Percentiles rank a stretch among this genome's conserved stretches.
Conservation (phyloP, 208 protist species). For the Trypanosoma lewisi region DNA sequence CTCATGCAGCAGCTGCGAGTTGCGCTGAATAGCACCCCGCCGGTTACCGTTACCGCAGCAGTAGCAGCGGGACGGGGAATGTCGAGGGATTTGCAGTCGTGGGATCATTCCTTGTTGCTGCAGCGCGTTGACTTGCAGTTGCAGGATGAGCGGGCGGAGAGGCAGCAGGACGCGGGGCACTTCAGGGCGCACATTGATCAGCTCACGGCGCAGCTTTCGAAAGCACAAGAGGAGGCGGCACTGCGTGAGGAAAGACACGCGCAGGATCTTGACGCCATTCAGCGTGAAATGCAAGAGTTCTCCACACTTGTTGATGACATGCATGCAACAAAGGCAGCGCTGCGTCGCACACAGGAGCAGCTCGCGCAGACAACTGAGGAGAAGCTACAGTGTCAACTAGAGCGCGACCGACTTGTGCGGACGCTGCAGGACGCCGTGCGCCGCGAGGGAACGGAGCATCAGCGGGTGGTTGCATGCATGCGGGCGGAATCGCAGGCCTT, state of each 20-base stretch:
- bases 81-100: not conserved
- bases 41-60: not conserved
- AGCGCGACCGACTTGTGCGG: constrained; percentile 11
- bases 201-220: constrained; percentile 8
- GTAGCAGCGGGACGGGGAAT: not conserved
- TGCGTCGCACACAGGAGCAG: constrained; percentile 12
- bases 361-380: not conserved
- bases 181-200: constrained; percentile 19
- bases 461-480: not conserved
- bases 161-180: constrained; percentile 5
- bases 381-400: constrained; percentile 5
- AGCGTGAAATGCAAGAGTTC: constrained; percentile 23
- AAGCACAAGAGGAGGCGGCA: constrained; percentile 7
- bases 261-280: constrained; percentile 16
- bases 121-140: constrained; percentile 3
- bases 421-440: constrained; percentile 15
- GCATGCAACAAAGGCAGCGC: not conserved
- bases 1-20: constrained; percentile 31
- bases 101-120: not conserved
- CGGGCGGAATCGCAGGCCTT: not conserved
- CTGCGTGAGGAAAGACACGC: constrained; percentile 9
- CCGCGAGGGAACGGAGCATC: constrained; percentile 12
- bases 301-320: constrained; percentile 16
- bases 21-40: not conserved
- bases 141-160: constrained; percentile 11